Evolutionary conservation across 345 rosid species (phyloP).

Genomic region (Linum lewisii): DNA sequence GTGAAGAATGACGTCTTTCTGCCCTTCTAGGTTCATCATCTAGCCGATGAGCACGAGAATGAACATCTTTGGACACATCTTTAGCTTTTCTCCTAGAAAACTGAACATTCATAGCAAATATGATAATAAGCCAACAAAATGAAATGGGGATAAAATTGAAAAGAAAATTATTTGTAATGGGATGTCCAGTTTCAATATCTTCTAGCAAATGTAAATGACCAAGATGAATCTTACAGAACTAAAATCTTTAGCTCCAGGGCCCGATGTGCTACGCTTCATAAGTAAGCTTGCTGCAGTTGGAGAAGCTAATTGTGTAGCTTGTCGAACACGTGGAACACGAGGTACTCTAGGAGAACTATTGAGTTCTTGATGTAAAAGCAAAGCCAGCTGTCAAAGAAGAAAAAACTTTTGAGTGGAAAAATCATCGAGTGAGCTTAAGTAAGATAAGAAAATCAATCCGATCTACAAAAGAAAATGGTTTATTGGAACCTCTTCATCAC

Average conservation of each 20-base stretch:
- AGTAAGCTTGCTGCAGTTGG: constrained; percentile 52
- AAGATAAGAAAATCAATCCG: background rate
- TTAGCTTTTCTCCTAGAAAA: constrained; percentile 61
- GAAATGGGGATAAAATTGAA: background rate
- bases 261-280: constrained; percentile 51
- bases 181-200: background rate
- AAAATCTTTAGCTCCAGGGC: constrained; percentile 69
- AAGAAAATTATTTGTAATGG: background rate
- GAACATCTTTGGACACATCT: constrained; percentile 54
- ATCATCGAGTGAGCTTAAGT: background rate
- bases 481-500: constrained; percentile 83
- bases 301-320: constrained; percentile 63
- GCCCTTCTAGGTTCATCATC: constrained; percentile 55
- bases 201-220: background rate
- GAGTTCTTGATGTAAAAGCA: constrained; percentile 95
- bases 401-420: constrained; percentile 10
- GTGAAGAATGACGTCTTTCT: constrained; percentile 40
- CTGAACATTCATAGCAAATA: constrained; percentile 28
- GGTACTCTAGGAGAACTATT: constrained; percentile 98
- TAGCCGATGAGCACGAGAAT: constrained; percentile 33
- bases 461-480: constrained; percentile 2
- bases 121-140: background rate
- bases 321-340: constrained; percentile 91
- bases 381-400: constrained; percentile 58
- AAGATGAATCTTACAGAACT: constrained; percentile 39